Evolutionary conservation across 2,329 filamentous ascomycete genomes (phyloP).

Genomic region (Penicillium frequentans): DNA sequence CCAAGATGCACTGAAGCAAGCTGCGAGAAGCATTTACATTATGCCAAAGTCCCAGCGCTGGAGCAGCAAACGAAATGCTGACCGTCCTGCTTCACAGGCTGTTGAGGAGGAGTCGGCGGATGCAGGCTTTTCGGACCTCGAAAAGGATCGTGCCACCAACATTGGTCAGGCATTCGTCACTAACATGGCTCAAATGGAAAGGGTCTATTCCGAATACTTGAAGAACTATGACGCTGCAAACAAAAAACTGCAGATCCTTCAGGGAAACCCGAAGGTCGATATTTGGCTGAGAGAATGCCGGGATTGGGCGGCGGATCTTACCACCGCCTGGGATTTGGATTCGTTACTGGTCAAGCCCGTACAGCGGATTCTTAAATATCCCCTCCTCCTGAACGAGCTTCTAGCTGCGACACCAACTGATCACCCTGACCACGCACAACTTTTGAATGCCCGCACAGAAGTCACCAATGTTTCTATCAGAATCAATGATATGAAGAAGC

Average conservation of each 20-base stretch:
- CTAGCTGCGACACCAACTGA: slow-evolving; percentile 75
- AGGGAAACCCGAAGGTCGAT: slow-evolving; percentile 58
- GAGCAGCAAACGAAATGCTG: slow-evolving; percentile 51
- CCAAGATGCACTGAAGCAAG: slow-evolving; percentile 75
- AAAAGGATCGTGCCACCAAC: slow-evolving; percentile 59
- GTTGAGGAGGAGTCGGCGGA: slow-evolving; percentile 29
- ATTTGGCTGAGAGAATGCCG: slow-evolving; percentile 94
- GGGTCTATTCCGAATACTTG: slow-evolving; percentile 64
- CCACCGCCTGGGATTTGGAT: slow-evolving; percentile 90
- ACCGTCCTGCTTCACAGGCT: slow-evolving; percentile 29
- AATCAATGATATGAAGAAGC: slow-evolving; percentile 95
- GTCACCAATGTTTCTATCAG: slow-evolving; percentile 60
- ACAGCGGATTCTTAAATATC: slow-evolving; percentile 92
- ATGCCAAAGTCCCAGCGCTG: slow-evolving; percentile 59
- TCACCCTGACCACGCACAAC: slow-evolving; percentile 75
- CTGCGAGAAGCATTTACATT: slow-evolving; percentile 75
- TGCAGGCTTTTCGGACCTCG: slow-evolving; percentile 45
- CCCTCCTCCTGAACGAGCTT: slow-evolving; percentile 77
- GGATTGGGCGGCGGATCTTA: slow-evolving; percentile 87
- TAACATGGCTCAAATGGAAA: slow-evolving; percentile 60
- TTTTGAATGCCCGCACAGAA: slow-evolving; percentile 73
- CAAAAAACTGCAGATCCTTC: slow-evolving; percentile 54
- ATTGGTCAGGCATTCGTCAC: slow-evolving; percentile 61
- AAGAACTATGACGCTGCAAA: slow-evolving; percentile 66
- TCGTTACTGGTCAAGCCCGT: slow-evolving; percentile 97